Evolutionary conservation across 768 basidiomycete species (phyloP), one percentile per base, ranked within the genome.

Genomic region (Tulasnella sp.): DNA sequence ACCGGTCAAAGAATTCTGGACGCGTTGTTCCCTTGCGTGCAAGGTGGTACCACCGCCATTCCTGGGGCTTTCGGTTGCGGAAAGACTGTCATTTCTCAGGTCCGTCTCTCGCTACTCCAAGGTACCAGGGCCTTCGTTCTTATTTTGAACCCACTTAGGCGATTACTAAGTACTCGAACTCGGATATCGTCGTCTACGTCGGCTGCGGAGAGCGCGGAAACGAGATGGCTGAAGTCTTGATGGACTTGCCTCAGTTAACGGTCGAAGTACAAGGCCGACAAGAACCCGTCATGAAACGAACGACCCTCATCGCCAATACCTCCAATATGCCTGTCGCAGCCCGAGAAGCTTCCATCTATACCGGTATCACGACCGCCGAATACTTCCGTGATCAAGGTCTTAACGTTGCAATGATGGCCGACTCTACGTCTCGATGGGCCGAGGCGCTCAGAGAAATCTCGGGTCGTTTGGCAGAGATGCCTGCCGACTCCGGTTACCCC

Each of bases 261-360:
- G 93, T 98, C 91, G 95, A 97, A 71, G 86, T 97, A 74, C 91
- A 88, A 31, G 90, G 93, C 79, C 94, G 95, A 71, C 91, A 96
- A 88, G 97, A 99, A 83, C 97, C 97, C 40, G 99, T 99, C 87
- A 99, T 99, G 97, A 99, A 99, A 85, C 96, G 97, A 77, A 99
- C 97, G 0, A 94, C 96, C 17, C 90, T 99, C 31, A 96, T 99
- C 78, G 97, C 97, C 79, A 99, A 99, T 83, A 99, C 97, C 2
- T 99, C 97, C 70, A 99, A 99, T 86, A 99, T 99, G 97, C 97
- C 97, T 80, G 97, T 99, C 80, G 97, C 97, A 64, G 97, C 97
- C 64, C 94, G 97, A 79, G 97, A 99, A 84, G 97, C 97, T 5
- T 98, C 97, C 25, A 99, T 99, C 82, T 99, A 99, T 85, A 99